Base-by-base conservation (phyloP, 345 rosid genomes). In the Citrus australasica region DNA sequence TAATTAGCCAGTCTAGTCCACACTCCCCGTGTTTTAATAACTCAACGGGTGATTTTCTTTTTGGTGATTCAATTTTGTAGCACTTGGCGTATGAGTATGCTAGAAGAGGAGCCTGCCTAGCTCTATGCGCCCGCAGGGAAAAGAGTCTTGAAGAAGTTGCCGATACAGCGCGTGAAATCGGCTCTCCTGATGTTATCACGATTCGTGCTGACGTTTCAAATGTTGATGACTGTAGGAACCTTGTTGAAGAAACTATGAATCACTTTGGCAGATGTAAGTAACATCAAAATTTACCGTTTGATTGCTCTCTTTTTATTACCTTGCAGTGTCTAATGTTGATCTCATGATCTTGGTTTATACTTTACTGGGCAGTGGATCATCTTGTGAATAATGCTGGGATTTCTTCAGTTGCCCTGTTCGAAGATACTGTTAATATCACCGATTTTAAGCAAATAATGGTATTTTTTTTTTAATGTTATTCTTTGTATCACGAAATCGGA, bases 31-130 rank as follows among this genome's bases (percentile, higher is more conserved):
- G 6, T 35, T 66, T 7, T 35, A 5, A 22, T 9, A 67, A 17
- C 58, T 5, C 58, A 53, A 38, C 32, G 38, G n/a, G 24, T 38
- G 7, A 46, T 40, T 46, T 42, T 69, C 8, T 69, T 27, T 69
- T 42, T 17, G 32, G 14, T 38, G 16, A 32, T 72, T 27, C 17
- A 13, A 46, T 46, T n/a, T 62, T 79, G 78, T 75, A 90, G 96
- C 76, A 87, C 30, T 76, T 92, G 80, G 92, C 92, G 16, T 88
- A 90, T 55, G 90, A 85, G 82, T 88, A 90, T 59, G 89, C 85
- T 32, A 80, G 82, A 69, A 85, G 84, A 84, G 90, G 93, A 75
- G 93, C 93, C 38, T 68, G 87, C 46, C 79, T 90, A 67, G 88
- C 91, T 38, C 79, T 88, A 1, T 79, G 78, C 8, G 91, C 90